Evolutionary conservation across 805 yeast genomes (phyloP).

Genomic region (Candida bentonensis): DNA sequence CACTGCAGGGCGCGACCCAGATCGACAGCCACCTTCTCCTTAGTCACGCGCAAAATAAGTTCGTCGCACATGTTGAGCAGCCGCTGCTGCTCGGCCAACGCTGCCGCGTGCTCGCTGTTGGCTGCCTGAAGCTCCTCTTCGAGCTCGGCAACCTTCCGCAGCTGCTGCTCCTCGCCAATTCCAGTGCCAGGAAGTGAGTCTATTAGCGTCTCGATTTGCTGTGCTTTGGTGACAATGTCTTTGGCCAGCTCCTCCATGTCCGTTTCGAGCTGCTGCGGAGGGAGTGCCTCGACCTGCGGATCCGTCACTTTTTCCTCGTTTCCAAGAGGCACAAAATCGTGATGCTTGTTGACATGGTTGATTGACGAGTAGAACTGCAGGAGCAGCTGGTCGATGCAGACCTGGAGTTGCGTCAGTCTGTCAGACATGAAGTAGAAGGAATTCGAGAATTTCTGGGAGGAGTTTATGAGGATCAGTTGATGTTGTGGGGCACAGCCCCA

Average conservation of each 20-base stretch:
- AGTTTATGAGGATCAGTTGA: no score
- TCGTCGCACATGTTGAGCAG: slow-evolving; percentile 49
- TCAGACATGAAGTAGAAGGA: slow-evolving; percentile 81
- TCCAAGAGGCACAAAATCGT: slow-evolving; percentile 38
- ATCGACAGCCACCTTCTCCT: slow-evolving; percentile 26
- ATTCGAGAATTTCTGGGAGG: no score
- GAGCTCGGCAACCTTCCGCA: slow-evolving; percentile 45
- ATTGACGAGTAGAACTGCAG: slow-evolving; percentile 24
- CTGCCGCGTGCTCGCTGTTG: slow-evolving; percentile 42
- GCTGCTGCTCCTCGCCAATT: slow-evolving; percentile 61
- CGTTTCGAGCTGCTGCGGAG: slow-evolving; percentile 18
- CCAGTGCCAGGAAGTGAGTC: slow-evolving; percentile 91
- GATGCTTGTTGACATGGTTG: slow-evolving; percentile 52
- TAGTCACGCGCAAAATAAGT: slow-evolving; percentile 46
- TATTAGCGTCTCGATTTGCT: slow-evolving; percentile 75
- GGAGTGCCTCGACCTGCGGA: slow-evolving; percentile 26
- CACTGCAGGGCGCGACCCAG: slow-evolving; percentile 4
- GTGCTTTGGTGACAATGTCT: slow-evolving; percentile 71
- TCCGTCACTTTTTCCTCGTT: slow-evolving; percentile 48
- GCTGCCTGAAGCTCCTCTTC: slow-evolving; percentile 47
- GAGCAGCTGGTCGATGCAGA: slow-evolving; percentile 57
- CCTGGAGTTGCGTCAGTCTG: slow-evolving; percentile 77
- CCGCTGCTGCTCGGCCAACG: slow-evolving; percentile 49
- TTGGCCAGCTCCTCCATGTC: slow-evolving; percentile 64
- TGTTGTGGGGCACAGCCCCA: no score